Base-by-base conservation (phyloP, 2,329 filamentous ascomycete species). In the Camillea tinctor region DNA sequence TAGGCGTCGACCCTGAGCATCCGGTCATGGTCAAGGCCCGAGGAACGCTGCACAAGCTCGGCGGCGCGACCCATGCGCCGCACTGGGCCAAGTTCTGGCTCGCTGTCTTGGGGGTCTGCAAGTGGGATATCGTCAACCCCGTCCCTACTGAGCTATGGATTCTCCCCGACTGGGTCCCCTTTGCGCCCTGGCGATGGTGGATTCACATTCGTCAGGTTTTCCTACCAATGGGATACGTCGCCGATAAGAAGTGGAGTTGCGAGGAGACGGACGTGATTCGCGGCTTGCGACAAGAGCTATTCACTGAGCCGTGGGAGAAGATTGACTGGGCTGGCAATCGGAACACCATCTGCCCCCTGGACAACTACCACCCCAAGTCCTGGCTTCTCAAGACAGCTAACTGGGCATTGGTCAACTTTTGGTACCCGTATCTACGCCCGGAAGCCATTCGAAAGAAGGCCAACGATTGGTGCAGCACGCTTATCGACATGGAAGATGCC, bases 1-100 rank as follows among this genome's bases (percentile, higher is more conserved):
- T 98, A 7, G 95, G 94, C 6, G 91, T 92, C 2, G 87, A 89
- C 56, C 85, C 92, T 2, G 92, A 97, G 64, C 90, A 98, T 55
- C 87, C 91, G 15, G 80, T 90, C 50, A 91, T 98, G 88, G 82
- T 92, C 56, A 95, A 91, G 75, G 95, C 95, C 1, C 86, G 96
- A 62, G 88, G 83, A 1, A 89, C 88, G 20, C 79, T 99, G 30
- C 92, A 97, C 76, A 88, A 89, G 71, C 81, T 98, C 49, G 95
- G 95, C 11, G 94, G 95, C 24, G 92, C 92, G 1, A 80, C 91
- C 15, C 88, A 92, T 69, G 87, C 86, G 1, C 96, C 95, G 21
- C 95, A 98, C 73, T 99, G 95, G 95, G 87, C 87, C n/a, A 99
- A 99, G 73, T 96, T 96, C 75, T 97, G 93, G 93, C 83, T 99